Conservation (phyloP, 345 rosid species). For the Moricandia arvensis region DNA sequence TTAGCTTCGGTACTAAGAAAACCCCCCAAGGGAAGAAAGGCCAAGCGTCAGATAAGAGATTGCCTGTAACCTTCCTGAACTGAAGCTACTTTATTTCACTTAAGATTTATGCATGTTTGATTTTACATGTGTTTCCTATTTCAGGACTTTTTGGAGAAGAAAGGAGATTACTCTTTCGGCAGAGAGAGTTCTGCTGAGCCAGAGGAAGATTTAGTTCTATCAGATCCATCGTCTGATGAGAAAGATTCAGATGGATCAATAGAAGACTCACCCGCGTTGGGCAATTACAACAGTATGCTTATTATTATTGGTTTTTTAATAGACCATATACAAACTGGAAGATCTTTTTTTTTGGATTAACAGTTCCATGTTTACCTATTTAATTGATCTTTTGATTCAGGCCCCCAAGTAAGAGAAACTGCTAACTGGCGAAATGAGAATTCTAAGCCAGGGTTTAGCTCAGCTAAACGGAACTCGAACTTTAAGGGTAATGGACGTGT, state of each 20-base stretch:
- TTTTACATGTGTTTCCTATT: slow-evolving; percentile 46
- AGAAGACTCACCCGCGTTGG: slow-evolving; percentile 48
- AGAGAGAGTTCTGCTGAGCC: slow-evolving; percentile 34
- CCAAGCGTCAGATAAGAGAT: slow-evolving; percentile 39
- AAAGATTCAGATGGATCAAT: slow-evolving; percentile 45
- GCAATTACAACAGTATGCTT: slow-evolving; percentile 35
- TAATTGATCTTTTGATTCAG: slow-evolving; percentile 18
- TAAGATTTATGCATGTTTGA: slow-evolving; percentile 5
- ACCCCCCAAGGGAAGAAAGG: slow-evolving; percentile 40
- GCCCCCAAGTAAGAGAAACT: slow-evolving; percentile 33
- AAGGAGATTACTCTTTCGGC: slow-evolving; percentile 41
- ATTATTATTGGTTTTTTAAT: neutral
- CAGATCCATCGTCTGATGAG: slow-evolving; percentile 55
- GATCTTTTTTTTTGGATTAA: slow-evolving; percentile 6
- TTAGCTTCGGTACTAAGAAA: slow-evolving; percentile 42
- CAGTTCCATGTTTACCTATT: slow-evolving; percentile 10
- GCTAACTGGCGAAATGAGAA: slow-evolving; percentile 38
- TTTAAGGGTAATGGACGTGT: slow-evolving; percentile 38
- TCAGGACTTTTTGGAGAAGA: slow-evolving; percentile 55
- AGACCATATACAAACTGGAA: slow-evolving; percentile 12
- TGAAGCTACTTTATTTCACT: slow-evolving; percentile 9
- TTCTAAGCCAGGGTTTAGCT: slow-evolving; percentile 40
- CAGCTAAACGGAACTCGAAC: slow-evolving; percentile 47
- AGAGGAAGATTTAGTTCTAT: slow-evolving; percentile 42
- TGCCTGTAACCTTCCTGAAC: slow-evolving; percentile 55